Evolutionary conservation across 176 grass and related monocot genomes (phyloP), one percentile per base, ranked within the genome.

Genomic region (Tillandsia fasciculata): DNA sequence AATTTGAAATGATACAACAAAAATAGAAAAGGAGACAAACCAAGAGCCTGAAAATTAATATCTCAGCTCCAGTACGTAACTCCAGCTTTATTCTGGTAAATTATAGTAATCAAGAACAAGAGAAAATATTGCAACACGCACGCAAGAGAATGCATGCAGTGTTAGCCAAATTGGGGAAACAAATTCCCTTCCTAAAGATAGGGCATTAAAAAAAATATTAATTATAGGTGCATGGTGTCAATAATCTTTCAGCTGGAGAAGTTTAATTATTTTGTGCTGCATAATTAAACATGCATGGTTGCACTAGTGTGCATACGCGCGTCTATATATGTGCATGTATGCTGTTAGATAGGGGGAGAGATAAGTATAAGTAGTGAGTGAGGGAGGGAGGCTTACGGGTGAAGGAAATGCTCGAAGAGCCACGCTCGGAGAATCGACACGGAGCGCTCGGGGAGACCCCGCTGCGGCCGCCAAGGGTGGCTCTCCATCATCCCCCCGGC

Each of bases 381-480:
- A 49, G 33, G 15, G 29, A 49, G 33, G 15, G 49, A 64, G 68
- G 29, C 49, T 83, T 88, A 96, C 91, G 91, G 91, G 72, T 91
- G 88, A 10, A 96, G 83, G 80, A 96, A 96, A 72, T 96, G 91
- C 48, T 96, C 91, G 70, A 96, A 96, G 14, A 96, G 83, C 91
- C 91, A 96, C 0, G 91, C 85, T 3, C 91, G 91, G 12, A 96
- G 91, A 71, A 91, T 79, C 52, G 91, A 88, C 64, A 96, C 91
- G 10, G 91, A 86, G 67, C 85, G 85, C 27, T 96, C 91, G 0
- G 91, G 91, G 0, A 96, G 80, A 11, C 91, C 91, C 1, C 88
- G 82, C 70, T 96, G 91, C 0, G 91, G 91, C 0, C 91, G 82
- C 91, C 91, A 96, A 0, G 91, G 88, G 70, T 96, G 91, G 69